These are phyloP conservation scores for Erythrobasidium hasegawianum DNA, from an alignment of 1,284 basidiomycete species.

Conservation along the genomic window DNA sequence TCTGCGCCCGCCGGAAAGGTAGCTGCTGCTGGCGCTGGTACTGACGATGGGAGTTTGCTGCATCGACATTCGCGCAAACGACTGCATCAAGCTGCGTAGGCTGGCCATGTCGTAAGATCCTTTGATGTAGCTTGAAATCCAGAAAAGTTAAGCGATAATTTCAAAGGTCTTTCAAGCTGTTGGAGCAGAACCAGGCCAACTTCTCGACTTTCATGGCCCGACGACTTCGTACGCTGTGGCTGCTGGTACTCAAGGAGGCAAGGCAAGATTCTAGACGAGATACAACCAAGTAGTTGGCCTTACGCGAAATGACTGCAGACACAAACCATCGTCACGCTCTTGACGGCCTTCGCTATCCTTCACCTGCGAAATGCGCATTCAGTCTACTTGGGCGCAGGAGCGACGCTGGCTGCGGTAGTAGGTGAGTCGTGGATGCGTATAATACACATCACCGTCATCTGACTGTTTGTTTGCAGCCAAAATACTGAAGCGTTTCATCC, in stretches of 20 bases:
- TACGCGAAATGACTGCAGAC: constrained; percentile 35
- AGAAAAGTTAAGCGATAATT: no score
- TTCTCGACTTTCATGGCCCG: background rate
- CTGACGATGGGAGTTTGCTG: constrained; percentile 7
- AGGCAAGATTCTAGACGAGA: no score
- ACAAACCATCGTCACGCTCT: constrained; percentile 44
- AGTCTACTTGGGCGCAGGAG: constrained; percentile 44
- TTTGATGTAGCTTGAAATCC: no score
- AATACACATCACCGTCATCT: background rate
- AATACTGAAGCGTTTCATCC: constrained; percentile 45
- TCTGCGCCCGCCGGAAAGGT: background rate
- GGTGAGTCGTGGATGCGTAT: constrained; percentile 38
- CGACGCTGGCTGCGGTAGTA: constrained; percentile 42
- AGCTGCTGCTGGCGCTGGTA: no score
- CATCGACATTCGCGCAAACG: constrained; percentile 32
- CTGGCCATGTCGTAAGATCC: no score
- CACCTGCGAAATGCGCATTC: constrained; percentile 45
- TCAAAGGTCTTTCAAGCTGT: no score
- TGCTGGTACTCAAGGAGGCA: constrained; percentile 25
- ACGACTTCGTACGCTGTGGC: constrained; percentile 9
- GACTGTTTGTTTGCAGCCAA: constrained; percentile 43
- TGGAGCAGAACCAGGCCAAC: background rate
- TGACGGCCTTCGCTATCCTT: constrained; percentile 42
- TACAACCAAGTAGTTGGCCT: background rate
- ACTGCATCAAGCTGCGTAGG: constrained; percentile 28